Conservation (phyloP, 106 monocot species). For the Apostasia ramifera region DNA sequence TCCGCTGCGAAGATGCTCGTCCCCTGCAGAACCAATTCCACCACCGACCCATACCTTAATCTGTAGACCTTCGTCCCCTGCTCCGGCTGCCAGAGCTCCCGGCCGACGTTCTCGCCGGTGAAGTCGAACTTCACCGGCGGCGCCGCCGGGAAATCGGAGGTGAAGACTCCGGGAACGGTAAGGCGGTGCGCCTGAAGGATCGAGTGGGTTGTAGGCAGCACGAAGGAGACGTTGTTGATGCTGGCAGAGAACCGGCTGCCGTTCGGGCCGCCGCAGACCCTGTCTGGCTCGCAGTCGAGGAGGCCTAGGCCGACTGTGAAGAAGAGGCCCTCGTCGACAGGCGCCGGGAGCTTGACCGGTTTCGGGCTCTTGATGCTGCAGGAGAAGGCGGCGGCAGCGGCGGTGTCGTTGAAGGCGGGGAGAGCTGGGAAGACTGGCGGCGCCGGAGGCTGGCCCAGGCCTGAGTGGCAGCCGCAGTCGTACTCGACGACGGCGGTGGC, state of each 20-base stretch:
- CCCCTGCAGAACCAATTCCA: constrained; percentile 52
- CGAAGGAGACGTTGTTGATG: constrained; percentile 54
- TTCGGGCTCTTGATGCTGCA: constrained; percentile 23
- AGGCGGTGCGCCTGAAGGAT: constrained; percentile 44
- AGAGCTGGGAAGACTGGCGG: constrained; percentile 27
- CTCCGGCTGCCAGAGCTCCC: constrained; percentile 30
- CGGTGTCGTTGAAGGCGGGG: constrained; percentile 54
- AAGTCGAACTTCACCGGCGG: constrained; percentile 54
- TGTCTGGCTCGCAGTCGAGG: constrained; percentile 23
- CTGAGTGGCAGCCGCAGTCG: constrained; percentile 28
- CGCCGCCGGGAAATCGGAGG: constrained; percentile 39
- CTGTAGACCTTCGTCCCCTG: constrained; percentile 40
- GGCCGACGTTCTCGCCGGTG: constrained; percentile 34
- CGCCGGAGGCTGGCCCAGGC: not conserved
- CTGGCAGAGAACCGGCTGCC: constrained; percentile 33
- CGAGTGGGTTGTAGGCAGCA: constrained; percentile 23
- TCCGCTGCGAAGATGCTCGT: constrained; percentile 46
- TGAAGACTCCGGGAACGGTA: constrained; percentile 34
- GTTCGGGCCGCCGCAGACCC: constrained; percentile 36
- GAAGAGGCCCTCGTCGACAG: constrained; percentile 42
- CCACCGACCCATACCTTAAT: constrained; percentile 39
- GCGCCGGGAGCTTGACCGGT: constrained; percentile 23
- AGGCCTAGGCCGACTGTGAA: constrained; percentile 53
- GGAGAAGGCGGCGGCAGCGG: constrained; percentile 28
- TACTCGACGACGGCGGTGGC: constrained; percentile 65